phyloP scores from a whole-genome alignment of 495 filamentous ascomycete species.

The Penicillium lividum region DNA sequence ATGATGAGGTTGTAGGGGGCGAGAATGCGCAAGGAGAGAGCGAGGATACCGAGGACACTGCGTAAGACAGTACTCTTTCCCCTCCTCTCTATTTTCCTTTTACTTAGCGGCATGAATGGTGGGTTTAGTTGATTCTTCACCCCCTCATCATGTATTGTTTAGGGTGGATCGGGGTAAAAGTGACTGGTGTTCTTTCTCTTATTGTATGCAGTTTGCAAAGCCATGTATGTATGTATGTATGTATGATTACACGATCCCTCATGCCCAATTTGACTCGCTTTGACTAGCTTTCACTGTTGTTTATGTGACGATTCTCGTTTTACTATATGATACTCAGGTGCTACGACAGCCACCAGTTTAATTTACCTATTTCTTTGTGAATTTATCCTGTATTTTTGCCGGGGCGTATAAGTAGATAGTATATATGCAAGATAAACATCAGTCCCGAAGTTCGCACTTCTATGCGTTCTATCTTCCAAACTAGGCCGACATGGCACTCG shows the following conservation, averaged over 20 bases:
- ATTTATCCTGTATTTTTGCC: too few species aligned
- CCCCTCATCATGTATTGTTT: background rate
- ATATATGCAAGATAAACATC: too few species aligned
- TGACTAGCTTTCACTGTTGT: background rate
- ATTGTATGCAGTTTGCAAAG: background rate
- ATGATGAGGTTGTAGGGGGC: constrained; percentile 9
- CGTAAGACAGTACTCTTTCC: background rate
- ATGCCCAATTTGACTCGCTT: background rate
- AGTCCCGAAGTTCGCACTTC: constrained; percentile 6
- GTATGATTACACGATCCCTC: constrained; percentile 4
- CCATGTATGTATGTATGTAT: constrained; percentile 3
- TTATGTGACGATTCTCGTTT: background rate
- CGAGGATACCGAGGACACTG: background rate
- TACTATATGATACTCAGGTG: background rate
- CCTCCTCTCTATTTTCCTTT: background rate
- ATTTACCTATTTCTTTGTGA: too few species aligned
- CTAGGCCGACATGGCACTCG: constrained; percentile 7
- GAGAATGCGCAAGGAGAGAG: background rate
- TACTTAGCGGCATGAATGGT: background rate
- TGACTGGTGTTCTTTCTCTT: background rate
- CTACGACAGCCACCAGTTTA: too few species aligned
- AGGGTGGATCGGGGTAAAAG: background rate
- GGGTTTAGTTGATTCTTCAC: background rate
- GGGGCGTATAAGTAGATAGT: too few species aligned
- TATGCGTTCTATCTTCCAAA: background rate